Base-by-base conservation (phyloP, 192 early-diverging fungal species). In the Kappamyces sp. region DNA sequence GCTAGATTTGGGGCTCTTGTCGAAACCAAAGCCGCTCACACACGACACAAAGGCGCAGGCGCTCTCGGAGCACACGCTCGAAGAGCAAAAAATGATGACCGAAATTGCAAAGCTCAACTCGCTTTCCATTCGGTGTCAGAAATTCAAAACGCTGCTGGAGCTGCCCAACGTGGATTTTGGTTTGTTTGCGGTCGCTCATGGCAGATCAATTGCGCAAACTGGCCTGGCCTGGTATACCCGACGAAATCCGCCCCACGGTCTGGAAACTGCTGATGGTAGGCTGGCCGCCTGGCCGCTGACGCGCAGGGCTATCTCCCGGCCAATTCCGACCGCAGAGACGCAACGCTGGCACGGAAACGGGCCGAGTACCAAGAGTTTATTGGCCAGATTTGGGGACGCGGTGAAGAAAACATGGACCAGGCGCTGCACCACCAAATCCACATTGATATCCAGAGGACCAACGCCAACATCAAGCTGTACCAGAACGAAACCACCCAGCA, bases 191-290 rank as follows among this genome's bases (percentile, higher is more conserved):
- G 32, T 5, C 34, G 0, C 67, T 70, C 23, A 67, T 39, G 39
- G 6, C 43, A 76, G 76, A 72, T 38, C 82, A 81, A 43, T 74
- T 98, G 31, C 80, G 88, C 33, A 84, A 86, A 65, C 74, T 95
- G 31, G 87, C 88, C 74, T 99, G 96, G 96, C 83, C 86, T 37
- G 96, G 96, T 0, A 89, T 99, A 34, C 94, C 96, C 0, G 75
- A 80, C 32, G 80, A 89, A 55, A 83, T 89, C 52, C 84, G 96
- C 0, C 74, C 90, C 10, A 90, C 87, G 42, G 84, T 91, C 2
- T 99, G 96, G 96, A 92, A 94, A 50, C 66, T 99, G 10, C 75
- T 99, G 47, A 86, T 97, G 75, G 88, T 86, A 65, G 3, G 49
- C 31, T 40, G 31, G 37, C 48, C 10, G 35, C 34, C 5, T 32